Evolutionary conservation across 2,329 filamentous ascomycete genomes (phyloP), one percentile per base, ranked within the genome.

Genomic region (Aotearoamyces nothofagi): DNA sequence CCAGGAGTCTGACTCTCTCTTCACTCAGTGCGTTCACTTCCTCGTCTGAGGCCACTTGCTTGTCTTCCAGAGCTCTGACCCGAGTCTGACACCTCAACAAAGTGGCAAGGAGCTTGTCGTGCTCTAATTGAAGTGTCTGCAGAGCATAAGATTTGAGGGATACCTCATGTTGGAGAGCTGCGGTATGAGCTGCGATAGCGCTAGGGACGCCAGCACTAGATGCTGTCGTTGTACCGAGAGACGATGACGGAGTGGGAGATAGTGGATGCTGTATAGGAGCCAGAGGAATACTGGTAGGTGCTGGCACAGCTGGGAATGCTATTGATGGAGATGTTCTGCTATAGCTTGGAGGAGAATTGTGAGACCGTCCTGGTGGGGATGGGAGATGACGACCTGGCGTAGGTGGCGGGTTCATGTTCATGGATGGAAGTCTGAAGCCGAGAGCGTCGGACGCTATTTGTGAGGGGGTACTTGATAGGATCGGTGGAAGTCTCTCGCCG

Each of bases 101-200:
- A 15, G 61, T 65, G 12, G 63, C 54, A 3, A 68, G 52, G 4
- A 69, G 50, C 25, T 54, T 55, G 30, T 65, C 56, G 39, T 69
- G 63, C 43, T 69, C 64, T n/a, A 53, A 52, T 39, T 66, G 63
- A 5, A 69, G 49, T 1, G 60, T 64, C 34, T 63, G 58, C 13
- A 66, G 52, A 9, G 58, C 57, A 11, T 66, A 48, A 4, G 63
- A 60, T 37, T 67, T 66, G 32, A 66, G 49, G 10, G 58, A 63
- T 20, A 67, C 53, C 41, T 67, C 61, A 39, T 66, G 63, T 38
- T 67, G 65, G 5, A 69, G 51, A 27, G 43, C 41, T 9, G 45
- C 42, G 9, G 46, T 37, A 29, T 48, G 45, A 4, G 37, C 38
- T 26, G 45, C 42, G 24, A 48, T 35, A 24, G 45, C 46, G n/a